These are phyloP conservation scores for Chaetomiaceae sp. DNA, from an alignment of 2,329 filamentous ascomycete genomes.

Conservation along the genomic window DNA sequence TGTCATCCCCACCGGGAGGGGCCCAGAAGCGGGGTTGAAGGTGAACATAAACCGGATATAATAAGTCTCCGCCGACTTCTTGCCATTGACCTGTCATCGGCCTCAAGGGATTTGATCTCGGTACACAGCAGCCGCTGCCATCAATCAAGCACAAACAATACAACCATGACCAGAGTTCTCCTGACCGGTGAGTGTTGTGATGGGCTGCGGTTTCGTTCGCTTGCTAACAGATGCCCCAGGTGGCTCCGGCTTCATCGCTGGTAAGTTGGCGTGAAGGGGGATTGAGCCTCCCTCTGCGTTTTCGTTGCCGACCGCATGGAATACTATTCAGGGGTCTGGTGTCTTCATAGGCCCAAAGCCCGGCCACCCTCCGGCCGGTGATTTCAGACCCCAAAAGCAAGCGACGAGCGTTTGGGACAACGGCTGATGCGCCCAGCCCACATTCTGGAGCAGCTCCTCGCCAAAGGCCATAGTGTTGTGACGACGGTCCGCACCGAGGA, in stretches of 20 bases:
- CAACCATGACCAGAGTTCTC: slow-evolving; percentile 44
- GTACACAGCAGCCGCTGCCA: neutral
- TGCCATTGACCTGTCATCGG: no score
- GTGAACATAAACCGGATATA: neutral
- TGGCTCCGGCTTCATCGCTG: slow-evolving; percentile 51
- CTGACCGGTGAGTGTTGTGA: slow-evolving; percentile 38
- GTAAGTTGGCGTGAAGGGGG: slow-evolving; percentile 35
- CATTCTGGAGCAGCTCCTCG: slow-evolving; percentile 51
- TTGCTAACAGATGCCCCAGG: slow-evolving; percentile 31
- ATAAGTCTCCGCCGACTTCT: no score
- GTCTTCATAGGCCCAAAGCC: no score
- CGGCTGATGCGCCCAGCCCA: slow-evolving; percentile 40
- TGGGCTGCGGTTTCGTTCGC: neutral
- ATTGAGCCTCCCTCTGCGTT: no score
- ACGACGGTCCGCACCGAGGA: slow-evolving; percentile 53
- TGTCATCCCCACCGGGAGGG: slow-evolving; percentile 3
- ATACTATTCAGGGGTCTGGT: no score
- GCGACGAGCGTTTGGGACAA: no score
- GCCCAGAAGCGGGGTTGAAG: slow-evolving; percentile 3
- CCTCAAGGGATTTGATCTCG: no score
- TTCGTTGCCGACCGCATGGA: no score
- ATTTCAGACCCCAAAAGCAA: no score
- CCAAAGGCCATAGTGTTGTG: slow-evolving; percentile 47
- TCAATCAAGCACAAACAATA: neutral
- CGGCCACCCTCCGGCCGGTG: no score